Conservation (phyloP, 1,139 yeast genomes). For the Kodamaea plutei region DNA sequence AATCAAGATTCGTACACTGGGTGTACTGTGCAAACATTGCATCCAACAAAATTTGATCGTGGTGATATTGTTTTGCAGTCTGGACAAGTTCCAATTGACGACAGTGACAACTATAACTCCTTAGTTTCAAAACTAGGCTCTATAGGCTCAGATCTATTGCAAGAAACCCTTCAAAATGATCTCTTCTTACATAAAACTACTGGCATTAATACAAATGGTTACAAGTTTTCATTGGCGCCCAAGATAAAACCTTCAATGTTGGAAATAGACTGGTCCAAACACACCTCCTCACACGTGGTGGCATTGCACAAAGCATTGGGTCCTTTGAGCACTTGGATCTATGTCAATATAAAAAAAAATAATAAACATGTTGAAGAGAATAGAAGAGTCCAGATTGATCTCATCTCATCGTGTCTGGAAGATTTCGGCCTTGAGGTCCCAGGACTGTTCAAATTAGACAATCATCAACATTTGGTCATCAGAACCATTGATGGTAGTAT, state of each 20-base stretch:
- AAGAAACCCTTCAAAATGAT: constrained; percentile 35
- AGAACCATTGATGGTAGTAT: constrained; percentile 44
- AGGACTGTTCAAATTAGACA: constrained; percentile 40
- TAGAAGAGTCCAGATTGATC: constrained; percentile 48
- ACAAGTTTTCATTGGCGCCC: constrained; percentile 52
- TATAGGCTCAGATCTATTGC: constrained; percentile 58
- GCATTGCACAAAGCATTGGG: constrained; percentile 57
- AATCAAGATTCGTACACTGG: constrained; percentile 67
- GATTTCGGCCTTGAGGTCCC: constrained; percentile 15
- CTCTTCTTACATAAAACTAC: constrained; percentile 20
- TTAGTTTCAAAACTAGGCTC: constrained; percentile 49
- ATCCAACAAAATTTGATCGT: constrained; percentile 79
- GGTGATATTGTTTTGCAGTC: constrained; percentile 73
- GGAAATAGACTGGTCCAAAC: constrained; percentile 43
- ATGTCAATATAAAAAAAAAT: constrained; percentile 26
- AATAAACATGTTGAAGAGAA: constrained; percentile 21
- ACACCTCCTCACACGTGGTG: constrained; percentile 36
- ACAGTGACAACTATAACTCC: constrained; percentile 38
- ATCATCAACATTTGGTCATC: constrained; percentile 25
- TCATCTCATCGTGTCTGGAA: constrained; percentile 16
- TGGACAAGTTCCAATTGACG: constrained; percentile 30
- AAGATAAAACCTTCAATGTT: constrained; percentile 43
- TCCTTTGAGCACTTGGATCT: constrained; percentile 47
- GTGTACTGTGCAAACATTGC: constrained; percentile 83
- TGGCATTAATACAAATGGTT: constrained; percentile 12